Evolutionary conservation across 148 eudicot species (phyloP).

Genomic region (Amaranthus cruentus): DNA sequence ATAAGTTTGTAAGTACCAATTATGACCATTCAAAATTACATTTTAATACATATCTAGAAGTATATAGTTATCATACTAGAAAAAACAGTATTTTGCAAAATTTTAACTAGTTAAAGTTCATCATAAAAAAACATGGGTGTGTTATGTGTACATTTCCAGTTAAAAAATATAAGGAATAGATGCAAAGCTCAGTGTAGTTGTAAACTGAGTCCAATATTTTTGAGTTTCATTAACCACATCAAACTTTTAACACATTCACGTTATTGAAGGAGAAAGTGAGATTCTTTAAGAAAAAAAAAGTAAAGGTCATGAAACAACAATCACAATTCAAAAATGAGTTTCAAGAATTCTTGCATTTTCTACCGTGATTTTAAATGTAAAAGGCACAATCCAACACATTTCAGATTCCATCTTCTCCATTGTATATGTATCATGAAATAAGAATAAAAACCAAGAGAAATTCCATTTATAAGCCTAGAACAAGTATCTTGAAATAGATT

Average conservation of each 20-base stretch:
- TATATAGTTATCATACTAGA: no score
- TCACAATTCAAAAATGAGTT: constrained; percentile 1
- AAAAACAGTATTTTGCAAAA: no score
- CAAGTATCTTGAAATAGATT: not conserved
- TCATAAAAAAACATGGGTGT: not conserved
- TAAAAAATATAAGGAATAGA: no score
- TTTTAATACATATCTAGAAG: not conserved
- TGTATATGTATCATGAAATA: not conserved
- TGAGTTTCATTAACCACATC: not conserved
- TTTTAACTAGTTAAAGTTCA: not conserved
- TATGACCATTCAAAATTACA: not conserved
- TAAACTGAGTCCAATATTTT: not conserved
- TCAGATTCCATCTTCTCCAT: not conserved
- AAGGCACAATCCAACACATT: not conserved
- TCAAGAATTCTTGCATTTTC: not conserved
- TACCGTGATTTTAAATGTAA: not conserved
- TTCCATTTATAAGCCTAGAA: not conserved
- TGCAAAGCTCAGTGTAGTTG: not conserved
- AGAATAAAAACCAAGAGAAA: not conserved
- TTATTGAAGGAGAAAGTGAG: not conserved
- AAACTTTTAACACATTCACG: not conserved
- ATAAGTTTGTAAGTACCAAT: not conserved
- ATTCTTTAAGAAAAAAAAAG: not conserved
- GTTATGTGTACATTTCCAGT: no score
- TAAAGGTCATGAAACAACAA: not conserved